Conservation (phyloP, 2,329 filamentous ascomycete genomes). For the Aspergillus transmontanensis region DNA sequence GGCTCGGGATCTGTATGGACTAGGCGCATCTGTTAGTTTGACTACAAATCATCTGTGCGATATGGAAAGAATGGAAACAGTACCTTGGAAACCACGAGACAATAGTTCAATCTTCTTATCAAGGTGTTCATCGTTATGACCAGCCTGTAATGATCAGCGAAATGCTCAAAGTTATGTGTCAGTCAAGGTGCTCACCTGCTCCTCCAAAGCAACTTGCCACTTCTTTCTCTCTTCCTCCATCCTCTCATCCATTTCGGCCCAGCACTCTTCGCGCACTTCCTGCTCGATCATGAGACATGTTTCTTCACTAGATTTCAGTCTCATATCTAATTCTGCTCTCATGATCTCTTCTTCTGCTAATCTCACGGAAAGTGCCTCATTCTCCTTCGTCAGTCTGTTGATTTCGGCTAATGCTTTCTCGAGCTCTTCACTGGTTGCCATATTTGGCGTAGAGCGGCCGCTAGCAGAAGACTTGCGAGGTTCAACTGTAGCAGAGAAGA, state of each 20-base stretch:
- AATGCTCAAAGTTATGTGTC: background rate
- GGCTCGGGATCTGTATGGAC: slow-evolving; percentile 52
- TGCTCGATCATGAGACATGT: slow-evolving; percentile 75
- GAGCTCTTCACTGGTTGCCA: slow-evolving; percentile 64
- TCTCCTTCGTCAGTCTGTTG: slow-evolving; percentile 73
- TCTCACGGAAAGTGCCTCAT: slow-evolving; percentile 71
- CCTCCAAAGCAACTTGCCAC: slow-evolving; percentile 79
- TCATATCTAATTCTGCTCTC: slow-evolving; percentile 71
- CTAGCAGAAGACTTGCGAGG: slow-evolving; percentile 38
- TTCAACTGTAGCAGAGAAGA: slow-evolving; percentile 46
- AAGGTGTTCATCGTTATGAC: slow-evolving; percentile 79
- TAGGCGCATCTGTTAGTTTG: slow-evolving; percentile 25
- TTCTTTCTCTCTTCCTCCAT: slow-evolving; percentile 73
- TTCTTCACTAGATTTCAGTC: slow-evolving; percentile 66
- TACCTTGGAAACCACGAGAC: slow-evolving; percentile 56
- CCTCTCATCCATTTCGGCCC: slow-evolving; percentile 77
- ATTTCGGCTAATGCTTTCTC: slow-evolving; percentile 82
- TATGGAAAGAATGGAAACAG: slow-evolving; percentile 17
- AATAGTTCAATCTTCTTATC: slow-evolving; percentile 84
- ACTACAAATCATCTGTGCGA: background rate
- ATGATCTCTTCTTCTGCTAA: slow-evolving; percentile 71
- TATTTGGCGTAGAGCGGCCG: slow-evolving; percentile 47
- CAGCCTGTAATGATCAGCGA: slow-evolving; percentile 45
- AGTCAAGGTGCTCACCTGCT: slow-evolving; percentile 58
- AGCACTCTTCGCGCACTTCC: slow-evolving; percentile 86